Base-by-base conservation (phyloP, 345 rosid genomes). In the Kernera saxatilis region DNA sequence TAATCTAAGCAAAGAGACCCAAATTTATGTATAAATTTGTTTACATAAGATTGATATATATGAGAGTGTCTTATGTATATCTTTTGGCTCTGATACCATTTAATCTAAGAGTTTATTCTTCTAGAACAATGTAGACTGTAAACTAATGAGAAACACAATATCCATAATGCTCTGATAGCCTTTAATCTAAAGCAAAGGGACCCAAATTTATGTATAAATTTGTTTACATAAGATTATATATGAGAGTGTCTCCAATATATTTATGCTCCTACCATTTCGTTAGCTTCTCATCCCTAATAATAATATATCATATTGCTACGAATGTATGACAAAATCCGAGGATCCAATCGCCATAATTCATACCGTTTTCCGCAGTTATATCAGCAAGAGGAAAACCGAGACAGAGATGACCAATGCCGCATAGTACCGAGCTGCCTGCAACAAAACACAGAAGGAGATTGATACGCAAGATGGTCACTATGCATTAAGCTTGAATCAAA, bases 371-470 rank as follows among this genome's bases (percentile, higher is more conserved):
- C 18, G 2, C 33, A 44, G 48, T 71, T 52, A 78, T 55, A 71
- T 71, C 55, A 81, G 65, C 36, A 83, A 70, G 65, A 84, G 77
- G 65, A 69, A 56, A 14, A 69, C 71, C 15, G 26, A 64, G 33
- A 76, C 53, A 80, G 81, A 68, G 64, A 80, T 61, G 66, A 78
- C 51, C 56, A 85, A 25, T 64, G 70, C 12, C 22, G 54, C 32
- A 44, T 14, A 79, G 30, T 69, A 79, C 53, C 39, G 59, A 67
- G 67, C 46, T 39, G 40, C 85, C 95, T 88, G 90, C 57, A 75
- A 60, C 17, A 51, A 33, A 54, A 60, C 35, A 70, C 23, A 25
- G 6, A 19, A 64, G 71, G 40, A 26, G 53, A 18, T 46, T 53
- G 30, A 35, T 25, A n/a, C 22, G 19, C 9, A 44, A 35, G 36